A percentile compares a stretch with the other conserved stretches of the same genome.
These are phyloP conservation scores for Paracamarosporium sp. DNA, from an alignment of 2,329 filamentous ascomycete genomes.

Conservation along the genomic window DNA sequence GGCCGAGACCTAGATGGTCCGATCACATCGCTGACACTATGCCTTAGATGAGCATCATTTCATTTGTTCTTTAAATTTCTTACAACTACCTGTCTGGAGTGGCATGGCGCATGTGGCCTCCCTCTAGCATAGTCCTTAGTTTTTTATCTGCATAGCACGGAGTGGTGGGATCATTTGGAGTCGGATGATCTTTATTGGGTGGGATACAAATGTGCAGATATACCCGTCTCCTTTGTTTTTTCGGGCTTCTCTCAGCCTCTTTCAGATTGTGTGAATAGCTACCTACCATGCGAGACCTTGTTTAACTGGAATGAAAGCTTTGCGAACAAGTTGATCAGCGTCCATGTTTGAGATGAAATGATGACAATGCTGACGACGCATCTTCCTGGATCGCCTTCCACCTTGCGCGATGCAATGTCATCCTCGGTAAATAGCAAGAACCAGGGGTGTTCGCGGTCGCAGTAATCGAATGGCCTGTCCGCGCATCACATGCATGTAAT, in stretches of 20 bases:
- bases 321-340: background rate
- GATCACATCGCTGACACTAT: background rate
- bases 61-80: constrained; percentile 1
- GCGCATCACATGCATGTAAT: no score
- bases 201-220: constrained; percentile 15
- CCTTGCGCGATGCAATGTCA: no score
- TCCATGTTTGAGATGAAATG: background rate
- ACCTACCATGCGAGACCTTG: background rate
- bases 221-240: constrained; percentile 17
- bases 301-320: background rate
- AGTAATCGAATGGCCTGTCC: no score
- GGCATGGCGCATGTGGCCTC: background rate
- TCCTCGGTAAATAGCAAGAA: no score
- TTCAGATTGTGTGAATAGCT: background rate
- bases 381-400: no score
- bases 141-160: background rate
- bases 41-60: background rate
- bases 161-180: background rate
- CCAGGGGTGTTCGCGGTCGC: no score
- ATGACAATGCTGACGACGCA: no score
- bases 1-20: background rate
- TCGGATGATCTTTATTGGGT: background rate
- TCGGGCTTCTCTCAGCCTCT: background rate
- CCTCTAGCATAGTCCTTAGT: background rate
- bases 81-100: background rate